These are phyloP conservation scores for Cytospora leucostoma DNA, from an alignment of 2,329 filamentous ascomycete genomes.

Conservation along the genomic window DNA sequence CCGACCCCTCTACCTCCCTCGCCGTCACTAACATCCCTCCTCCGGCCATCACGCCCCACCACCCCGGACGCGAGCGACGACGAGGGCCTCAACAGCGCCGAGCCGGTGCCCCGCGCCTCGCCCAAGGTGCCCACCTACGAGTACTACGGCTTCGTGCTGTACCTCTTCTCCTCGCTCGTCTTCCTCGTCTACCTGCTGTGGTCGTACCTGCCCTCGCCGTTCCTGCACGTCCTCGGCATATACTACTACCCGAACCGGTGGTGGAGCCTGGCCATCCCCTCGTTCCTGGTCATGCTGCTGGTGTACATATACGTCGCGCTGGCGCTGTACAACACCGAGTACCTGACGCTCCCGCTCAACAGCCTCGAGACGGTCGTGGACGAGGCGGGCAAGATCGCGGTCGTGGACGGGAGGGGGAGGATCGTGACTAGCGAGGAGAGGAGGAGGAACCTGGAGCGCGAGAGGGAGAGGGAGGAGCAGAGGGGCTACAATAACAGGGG, in stretches of 20 bases:
- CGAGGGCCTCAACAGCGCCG: slow-evolving; percentile 49
- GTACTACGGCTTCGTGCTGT: slow-evolving; percentile 98
- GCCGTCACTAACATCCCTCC: slow-evolving; percentile 86
- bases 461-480: slow-evolving; percentile 37
- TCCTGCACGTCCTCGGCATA: slow-evolving; percentile 90
- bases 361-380: slow-evolving; percentile 91
- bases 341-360: slow-evolving; percentile 77
- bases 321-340: slow-evolving; percentile 85
- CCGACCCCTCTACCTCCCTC: slow-evolving; percentile 92
- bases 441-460: slow-evolving; percentile 40
- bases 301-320: slow-evolving; percentile 94
- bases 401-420: slow-evolving; percentile 71
- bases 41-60: slow-evolving; percentile 87
- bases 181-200: slow-evolving; percentile 76
- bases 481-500: slow-evolving; percentile 34
- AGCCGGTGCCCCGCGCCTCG: slow-evolving; percentile 77
- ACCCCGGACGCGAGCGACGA: slow-evolving; percentile 91
- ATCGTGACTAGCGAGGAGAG: slow-evolving; percentile 40
- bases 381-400: slow-evolving; percentile 81
- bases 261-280: slow-evolving; percentile 93
- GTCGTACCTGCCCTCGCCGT: slow-evolving; percentile 89
- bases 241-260: slow-evolving; percentile 97
- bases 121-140: slow-evolving; percentile 99
- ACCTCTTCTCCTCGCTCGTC: slow-evolving; percentile 80
- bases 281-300: slow-evolving; percentile 84